A percentile compares a stretch with the other conserved stretches of the same genome.
Conservation (phyloP, 2,329 filamentous ascomycete species). For the Colletotrichum sansevieriae region DNA sequence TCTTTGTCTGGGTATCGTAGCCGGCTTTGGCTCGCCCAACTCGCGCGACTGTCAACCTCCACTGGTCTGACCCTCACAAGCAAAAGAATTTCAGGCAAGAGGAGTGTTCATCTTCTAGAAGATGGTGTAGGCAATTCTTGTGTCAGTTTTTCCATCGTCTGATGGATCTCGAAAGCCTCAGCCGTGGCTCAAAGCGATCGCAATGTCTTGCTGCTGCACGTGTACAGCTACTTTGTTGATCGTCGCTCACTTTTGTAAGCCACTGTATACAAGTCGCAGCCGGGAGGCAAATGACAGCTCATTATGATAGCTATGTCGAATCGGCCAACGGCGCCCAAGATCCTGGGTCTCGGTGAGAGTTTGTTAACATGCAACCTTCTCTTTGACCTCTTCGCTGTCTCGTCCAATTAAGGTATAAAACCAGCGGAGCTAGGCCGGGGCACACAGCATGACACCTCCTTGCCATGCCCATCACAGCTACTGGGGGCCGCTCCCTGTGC, state of each 20-base stretch:
- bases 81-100: background rate
- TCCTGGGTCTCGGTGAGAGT: slow-evolving; percentile 31
- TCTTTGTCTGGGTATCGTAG: background rate
- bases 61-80: background rate
- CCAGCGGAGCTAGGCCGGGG: slow-evolving; percentile 13
- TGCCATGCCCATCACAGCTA: slow-evolving; percentile 4
- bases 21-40: background rate
- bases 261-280: slow-evolving; percentile 4
- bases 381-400: background rate
- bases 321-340: slow-evolving; percentile 7
- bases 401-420: slow-evolving; percentile 25
- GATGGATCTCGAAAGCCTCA: slow-evolving; percentile 10
- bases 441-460: background rate
- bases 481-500: slow-evolving; percentile 22
- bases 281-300: slow-evolving; percentile 2
- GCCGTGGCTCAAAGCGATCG: slow-evolving; percentile 10
- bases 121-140: background rate
- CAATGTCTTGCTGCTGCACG: slow-evolving; percentile 8
- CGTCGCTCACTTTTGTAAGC: slow-evolving; percentile 15
- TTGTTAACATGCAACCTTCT: slow-evolving; percentile 4
- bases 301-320: slow-evolving; percentile 18
- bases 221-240: slow-evolving; percentile 25
- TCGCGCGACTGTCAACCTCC: background rate
- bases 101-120: background rate
- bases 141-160: slow-evolving; percentile 6